These are phyloP conservation scores for Rosa chinensis DNA, from an alignment of 306 rosid species.

Conservation along the genomic window DNA sequence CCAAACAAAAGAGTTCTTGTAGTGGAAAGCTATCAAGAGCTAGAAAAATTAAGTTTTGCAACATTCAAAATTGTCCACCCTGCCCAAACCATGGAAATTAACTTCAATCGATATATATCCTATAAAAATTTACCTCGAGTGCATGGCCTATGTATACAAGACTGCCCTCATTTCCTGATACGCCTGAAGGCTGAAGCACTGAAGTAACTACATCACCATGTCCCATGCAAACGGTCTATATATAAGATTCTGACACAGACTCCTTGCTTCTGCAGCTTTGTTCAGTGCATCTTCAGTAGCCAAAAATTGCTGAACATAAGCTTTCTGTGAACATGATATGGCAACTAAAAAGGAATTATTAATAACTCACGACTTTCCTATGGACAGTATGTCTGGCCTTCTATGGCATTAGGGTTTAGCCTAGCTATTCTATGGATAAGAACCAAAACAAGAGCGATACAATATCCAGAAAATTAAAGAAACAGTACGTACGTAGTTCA, in stretches of 20 bases:
- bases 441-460: too few species aligned
- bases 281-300: conserved; percentile 95
- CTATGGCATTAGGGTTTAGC: too few species aligned
- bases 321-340: conserved; percentile 54
- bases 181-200: conserved; percentile 43
- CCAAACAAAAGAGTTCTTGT: background rate
- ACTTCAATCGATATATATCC: too few species aligned
- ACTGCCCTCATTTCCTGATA: conserved; percentile 49
- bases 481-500: too few species aligned
- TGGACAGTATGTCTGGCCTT: too few species aligned
- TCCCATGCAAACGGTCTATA: conserved; percentile 42
- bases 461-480: too few species aligned
- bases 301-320: conserved; percentile 94
- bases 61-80: too few species aligned
- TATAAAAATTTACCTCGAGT: too few species aligned
- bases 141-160: too few species aligned
- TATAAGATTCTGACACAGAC: conserved; percentile 12
- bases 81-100: too few species aligned
- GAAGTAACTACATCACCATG: conserved; percentile 54
- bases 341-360: background rate
- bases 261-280: conserved; percentile 89
- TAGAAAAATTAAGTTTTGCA: background rate
- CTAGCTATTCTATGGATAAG: too few species aligned
- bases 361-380: too few species aligned
- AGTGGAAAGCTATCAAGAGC: background rate